These are phyloP conservation scores for Aspergillus ochraceoroseus DNA, from an alignment of 2,329 filamentous ascomycete species.

Conservation along the genomic window DNA sequence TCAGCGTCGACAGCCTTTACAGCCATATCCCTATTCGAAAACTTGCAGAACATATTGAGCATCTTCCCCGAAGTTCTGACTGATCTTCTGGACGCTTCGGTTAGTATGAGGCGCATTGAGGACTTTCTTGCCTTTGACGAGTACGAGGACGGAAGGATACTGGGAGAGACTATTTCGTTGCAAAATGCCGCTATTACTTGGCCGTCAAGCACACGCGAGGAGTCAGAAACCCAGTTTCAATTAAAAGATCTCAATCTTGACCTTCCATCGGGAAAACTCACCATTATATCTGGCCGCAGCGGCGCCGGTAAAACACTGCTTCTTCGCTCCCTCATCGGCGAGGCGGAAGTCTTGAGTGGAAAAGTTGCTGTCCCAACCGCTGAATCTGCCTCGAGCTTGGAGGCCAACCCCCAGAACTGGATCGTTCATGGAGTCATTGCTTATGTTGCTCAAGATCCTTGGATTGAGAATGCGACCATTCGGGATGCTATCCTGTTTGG, in stretches of 20 bases:
- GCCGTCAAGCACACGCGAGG: slow-evolving; percentile 59
- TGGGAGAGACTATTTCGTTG: slow-evolving; percentile 59
- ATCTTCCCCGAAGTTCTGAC: slow-evolving; percentile 67
- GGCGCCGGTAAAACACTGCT: slow-evolving; percentile 72
- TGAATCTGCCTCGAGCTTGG: slow-evolving; percentile 48
- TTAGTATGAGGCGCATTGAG: slow-evolving; percentile 65
- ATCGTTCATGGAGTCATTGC: slow-evolving; percentile 64
- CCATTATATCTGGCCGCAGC: slow-evolving; percentile 69
- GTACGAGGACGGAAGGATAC: slow-evolving; percentile 47
- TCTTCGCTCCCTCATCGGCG: slow-evolving; percentile 66
- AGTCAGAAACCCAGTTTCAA: slow-evolving; percentile 56
- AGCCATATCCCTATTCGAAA: slow-evolving; percentile 65
- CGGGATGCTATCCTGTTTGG: slow-evolving; percentile 73
- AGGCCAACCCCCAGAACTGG: slow-evolving; percentile 58
- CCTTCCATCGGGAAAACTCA: slow-evolving; percentile 65
- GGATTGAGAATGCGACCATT: slow-evolving; percentile 76
- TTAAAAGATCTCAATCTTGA: slow-evolving; percentile 59
- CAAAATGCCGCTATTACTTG: slow-evolving; percentile 65
- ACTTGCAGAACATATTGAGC: slow-evolving; percentile 62
- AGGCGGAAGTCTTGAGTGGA: slow-evolving; percentile 63
- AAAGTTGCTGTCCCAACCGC: slow-evolving; percentile 53
- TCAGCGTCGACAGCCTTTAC: slow-evolving; percentile 73
- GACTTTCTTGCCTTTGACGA: slow-evolving; percentile 65
- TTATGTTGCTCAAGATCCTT: slow-evolving; percentile 70
- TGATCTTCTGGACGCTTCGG: slow-evolving; percentile 61